Evolutionary conservation across 2,329 filamentous ascomycete species (phyloP), one percentile per base, ranked within the genome.

Genomic region (Diplocarpon rosae): DNA sequence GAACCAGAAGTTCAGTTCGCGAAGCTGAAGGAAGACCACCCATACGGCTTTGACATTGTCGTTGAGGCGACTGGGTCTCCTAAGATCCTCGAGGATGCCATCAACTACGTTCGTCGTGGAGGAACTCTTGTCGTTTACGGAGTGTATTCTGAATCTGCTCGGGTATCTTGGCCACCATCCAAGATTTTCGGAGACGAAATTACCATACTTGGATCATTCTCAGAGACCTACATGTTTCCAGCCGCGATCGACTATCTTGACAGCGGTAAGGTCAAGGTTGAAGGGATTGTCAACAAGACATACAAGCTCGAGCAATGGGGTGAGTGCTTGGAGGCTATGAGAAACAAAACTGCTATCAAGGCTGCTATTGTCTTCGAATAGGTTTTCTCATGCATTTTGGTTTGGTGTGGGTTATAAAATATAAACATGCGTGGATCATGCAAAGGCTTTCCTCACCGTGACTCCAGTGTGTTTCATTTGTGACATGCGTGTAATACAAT

Each of bases 271-370:
- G 68, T 80, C 54, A 76, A 72, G 63, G 72, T 83, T 40, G 66
- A 72, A 42, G 80, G 81, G 3, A 83, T 86, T 43, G 80, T 84
- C 52, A 83, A 84, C 66, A 84, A 83, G 68, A 75, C 71, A 5
- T 86, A 79, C 67, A 79, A 72, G 65, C 68, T 85, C n/a, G 80
- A 86, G 59, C 72, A 85, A 60, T 85, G 79, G 72, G 76, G 68
- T 37, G 76, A 83, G 60, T 82, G 79, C 49, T 66, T 86, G 52
- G 76, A 84, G 62, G 72, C 75, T 46, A 84, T 86, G 69, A 76
- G 71, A 57, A 79, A 83, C 65, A 84, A 85, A 70, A 75, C 67
- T 42, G 80, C 80, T 47, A 83, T 86, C 60, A 86, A 86, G 69
- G 80, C 80, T 42, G 79, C 78, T 13, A 84, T 86, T 61, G 73